These are phyloP conservation scores for Pichia eremophila DNA, from an alignment of 805 yeast species.

Conservation along the genomic window DNA sequence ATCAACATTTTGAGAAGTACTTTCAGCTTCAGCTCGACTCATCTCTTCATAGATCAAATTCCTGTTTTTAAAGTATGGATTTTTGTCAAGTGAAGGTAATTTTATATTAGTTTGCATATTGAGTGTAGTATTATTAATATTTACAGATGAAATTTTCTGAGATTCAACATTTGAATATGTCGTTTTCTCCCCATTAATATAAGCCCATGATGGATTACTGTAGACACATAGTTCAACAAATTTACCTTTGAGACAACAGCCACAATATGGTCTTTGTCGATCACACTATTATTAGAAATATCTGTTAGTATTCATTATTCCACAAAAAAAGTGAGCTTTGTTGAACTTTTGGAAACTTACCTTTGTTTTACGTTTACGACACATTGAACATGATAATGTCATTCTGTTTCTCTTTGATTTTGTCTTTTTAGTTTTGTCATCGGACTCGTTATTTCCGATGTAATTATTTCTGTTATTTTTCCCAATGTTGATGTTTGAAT, in stretches of 20 bases:
- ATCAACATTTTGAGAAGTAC: no score
- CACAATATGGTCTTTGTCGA: constrained; percentile 26
- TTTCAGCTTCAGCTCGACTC: neutral
- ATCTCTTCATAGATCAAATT: neutral
- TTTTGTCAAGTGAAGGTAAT: neutral
- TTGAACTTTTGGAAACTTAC: constrained; percentile 13
- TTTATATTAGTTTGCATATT: neutral
- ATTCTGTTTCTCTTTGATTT: constrained; percentile 31
- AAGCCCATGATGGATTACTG: constrained; percentile 24
- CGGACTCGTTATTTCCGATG: no score
- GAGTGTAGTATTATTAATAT: neutral
- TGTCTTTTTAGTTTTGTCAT: constrained; percentile 8
- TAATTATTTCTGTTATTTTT: neutral
- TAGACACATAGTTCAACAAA: constrained; percentile 24
- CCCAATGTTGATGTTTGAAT: neutral
- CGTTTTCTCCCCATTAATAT: constrained; percentile 7
- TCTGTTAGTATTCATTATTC: constrained; percentile 19
- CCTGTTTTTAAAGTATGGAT: neutral
- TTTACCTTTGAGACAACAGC: constrained; percentile 23
- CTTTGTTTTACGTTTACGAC: constrained; percentile 39
- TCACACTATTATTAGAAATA: constrained; percentile 25
- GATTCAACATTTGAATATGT: neutral
- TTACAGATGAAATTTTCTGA: no score
- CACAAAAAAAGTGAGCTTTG: neutral
- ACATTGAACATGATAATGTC: constrained; percentile 37